Conservation (phyloP, 371 early-diverging fungal genomes). For the Rhizopus sp. region DNA sequence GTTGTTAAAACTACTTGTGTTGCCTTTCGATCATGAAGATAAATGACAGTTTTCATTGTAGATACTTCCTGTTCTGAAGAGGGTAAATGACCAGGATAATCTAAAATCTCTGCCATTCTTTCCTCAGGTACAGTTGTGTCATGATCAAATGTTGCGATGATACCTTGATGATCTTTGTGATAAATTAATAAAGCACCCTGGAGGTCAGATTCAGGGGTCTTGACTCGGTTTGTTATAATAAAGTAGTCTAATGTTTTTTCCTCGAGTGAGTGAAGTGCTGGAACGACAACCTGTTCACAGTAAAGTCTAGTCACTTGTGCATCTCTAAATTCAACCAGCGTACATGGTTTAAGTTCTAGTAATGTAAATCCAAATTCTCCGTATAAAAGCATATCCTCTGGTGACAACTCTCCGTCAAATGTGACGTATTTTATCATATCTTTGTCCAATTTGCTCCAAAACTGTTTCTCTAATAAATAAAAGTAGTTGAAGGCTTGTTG, state of each 20-base stretch:
- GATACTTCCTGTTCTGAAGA: conserved; percentile 35
- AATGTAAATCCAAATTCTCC: conserved; percentile 68
- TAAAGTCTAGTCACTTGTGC: conserved; percentile 28
- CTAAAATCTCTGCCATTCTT: conserved; percentile 52
- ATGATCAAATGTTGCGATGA: background rate
- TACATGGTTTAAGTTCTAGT: conserved; percentile 60
- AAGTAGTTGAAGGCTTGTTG: conserved; percentile 21
- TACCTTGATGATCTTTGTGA: background rate
- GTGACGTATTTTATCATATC: conserved; percentile 16
- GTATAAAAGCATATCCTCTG: conserved; percentile 50
- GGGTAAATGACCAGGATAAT: conserved; percentile 66
- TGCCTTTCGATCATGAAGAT: conserved; percentile 35
- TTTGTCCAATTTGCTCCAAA: conserved; percentile 19
- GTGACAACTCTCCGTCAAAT: conserved; percentile 16
- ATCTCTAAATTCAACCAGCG: conserved; percentile 54
- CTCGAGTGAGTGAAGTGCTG: conserved; percentile 27
- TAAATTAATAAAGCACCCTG: conserved; percentile 19
- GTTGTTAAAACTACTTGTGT: conserved; percentile 38
- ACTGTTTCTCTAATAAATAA: conserved; percentile 17
- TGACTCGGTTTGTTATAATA: conserved; percentile 19
- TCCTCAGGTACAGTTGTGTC: conserved; percentile 29
- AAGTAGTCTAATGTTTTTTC: conserved; percentile 19
- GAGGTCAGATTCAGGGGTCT: conserved; percentile 19
- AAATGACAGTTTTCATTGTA: conserved; percentile 59
- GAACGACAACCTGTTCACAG: conserved; percentile 33